These are phyloP conservation scores for Russula virescens DNA, from an alignment of 768 basidiomycete genomes.

Conservation along the genomic window DNA sequence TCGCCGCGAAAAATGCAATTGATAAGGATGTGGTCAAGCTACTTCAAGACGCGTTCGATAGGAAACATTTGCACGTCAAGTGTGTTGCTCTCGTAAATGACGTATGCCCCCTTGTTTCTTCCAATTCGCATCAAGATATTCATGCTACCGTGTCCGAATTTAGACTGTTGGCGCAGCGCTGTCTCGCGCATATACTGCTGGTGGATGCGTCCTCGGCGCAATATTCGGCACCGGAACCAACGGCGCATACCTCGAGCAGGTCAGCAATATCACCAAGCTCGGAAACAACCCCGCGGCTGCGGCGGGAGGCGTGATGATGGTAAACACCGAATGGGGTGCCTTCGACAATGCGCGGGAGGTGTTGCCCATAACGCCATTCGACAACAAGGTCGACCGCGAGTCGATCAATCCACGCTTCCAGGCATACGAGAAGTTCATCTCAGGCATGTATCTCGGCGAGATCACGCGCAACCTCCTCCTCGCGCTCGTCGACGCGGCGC, in stretches of 20 bases:
- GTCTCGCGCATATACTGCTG: slow-evolving; percentile 89
- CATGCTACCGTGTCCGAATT: neutral
- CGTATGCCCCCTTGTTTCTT: slow-evolving; percentile 42
- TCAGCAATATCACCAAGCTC: slow-evolving; percentile 81
- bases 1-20: slow-evolving; percentile 83
- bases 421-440: slow-evolving; percentile 97
- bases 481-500: slow-evolving; percentile 71
- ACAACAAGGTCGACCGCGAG: slow-evolving; percentile 87
- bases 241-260: slow-evolving; percentile 91
- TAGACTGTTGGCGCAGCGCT: slow-evolving; percentile 95
- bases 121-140: neutral
- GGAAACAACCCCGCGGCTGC: slow-evolving; percentile 53
- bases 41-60: slow-evolving; percentile 86
- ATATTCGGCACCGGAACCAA: slow-evolving; percentile 99
- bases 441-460: slow-evolving; percentile 99
- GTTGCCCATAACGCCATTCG: slow-evolving; percentile 83
- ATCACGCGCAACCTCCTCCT: slow-evolving; percentile 81
- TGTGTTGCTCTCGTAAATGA: slow-evolving; percentile 94
- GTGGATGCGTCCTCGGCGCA: slow-evolving; percentile 80
- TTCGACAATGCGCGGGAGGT: slow-evolving; percentile 90
- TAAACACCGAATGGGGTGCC: slow-evolving; percentile 98
- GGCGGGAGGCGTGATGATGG: slow-evolving; percentile 77
- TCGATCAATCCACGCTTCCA: slow-evolving; percentile 92
- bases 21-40: slow-evolving; percentile 87
- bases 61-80: slow-evolving; percentile 87